Base-by-base conservation (phyloP, 2,329 filamentous ascomycete species). In the Penicillium aurantiogriseum region DNA sequence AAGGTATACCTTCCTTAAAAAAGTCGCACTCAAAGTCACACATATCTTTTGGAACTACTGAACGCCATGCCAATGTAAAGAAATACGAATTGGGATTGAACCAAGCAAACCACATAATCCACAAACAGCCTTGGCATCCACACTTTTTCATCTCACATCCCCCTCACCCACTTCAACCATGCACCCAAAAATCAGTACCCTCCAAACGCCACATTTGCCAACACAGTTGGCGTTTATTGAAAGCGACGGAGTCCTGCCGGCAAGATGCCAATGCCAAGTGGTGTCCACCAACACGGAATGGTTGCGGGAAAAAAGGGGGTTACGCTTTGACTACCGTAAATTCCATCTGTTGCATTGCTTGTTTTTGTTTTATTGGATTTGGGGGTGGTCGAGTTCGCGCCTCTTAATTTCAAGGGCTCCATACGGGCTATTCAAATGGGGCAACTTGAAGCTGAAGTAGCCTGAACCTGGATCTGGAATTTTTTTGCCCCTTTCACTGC, bases 221-320 rank as follows among this genome's bases (percentile, higher is more conserved):
- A 36, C 49, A 55, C 45, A 29, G 21, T 29, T 21, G 31, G 31
- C 21, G 50, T 46, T 45, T n/a, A 19, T 43, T 31, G 8, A 45
- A 40, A 47, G 23, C 27, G 44, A 55, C 10, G 33, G 57, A 57
- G 10, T 38, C 27, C 44, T 54, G 50, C 50, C 52, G 50, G 52
- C 57, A 54, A 63, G 46, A 51, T 36, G 51, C 53, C 44, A 53
- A 51, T 36, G 51, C 53, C 44, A 53, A 62, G 63, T 61, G 64
- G 64, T 54, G 64, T 54, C 59, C 59, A 62, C 27, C 46, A 49
- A 64, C 64, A 64, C 59, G 63, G 63, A 59, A 59, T 63, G 54
- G 55, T 29, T 51, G 23, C 53, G 23, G 23, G 23, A 48, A 48
- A 54, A 29, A 35, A 43, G 55, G 46, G 40, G 48, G 43, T 55